Conservation (phyloP, 257 asterid genomes). For the Forsythia suspensa region DNA sequence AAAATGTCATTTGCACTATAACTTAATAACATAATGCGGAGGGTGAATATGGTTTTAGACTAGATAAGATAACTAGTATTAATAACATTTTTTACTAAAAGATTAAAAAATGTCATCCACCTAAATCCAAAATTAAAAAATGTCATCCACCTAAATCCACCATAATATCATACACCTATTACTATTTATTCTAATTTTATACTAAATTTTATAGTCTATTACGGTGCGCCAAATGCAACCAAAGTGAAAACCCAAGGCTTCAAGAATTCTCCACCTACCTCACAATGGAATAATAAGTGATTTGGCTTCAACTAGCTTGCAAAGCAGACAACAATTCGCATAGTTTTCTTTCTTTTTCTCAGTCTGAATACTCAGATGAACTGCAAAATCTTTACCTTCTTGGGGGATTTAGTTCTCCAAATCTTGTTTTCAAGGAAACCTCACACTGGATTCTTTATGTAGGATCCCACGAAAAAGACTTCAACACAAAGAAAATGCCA, state of each 20-base stretch:
- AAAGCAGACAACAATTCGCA: neutral
- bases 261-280: neutral
- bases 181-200: too few relatives aligned
- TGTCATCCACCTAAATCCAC: too few relatives aligned
- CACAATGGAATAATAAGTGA: neutral
- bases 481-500: neutral
- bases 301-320: neutral
- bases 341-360: neutral
- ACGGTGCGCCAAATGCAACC: too few relatives aligned
- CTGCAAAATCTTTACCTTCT: neutral
- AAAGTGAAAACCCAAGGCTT: neutral
- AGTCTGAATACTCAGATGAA: neutral
- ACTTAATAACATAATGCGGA: too few relatives aligned
- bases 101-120: too few relatives aligned
- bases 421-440: neutral
- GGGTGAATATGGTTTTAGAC: too few relatives aligned
- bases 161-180: too few relatives aligned
- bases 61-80: too few relatives aligned
- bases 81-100: too few relatives aligned
- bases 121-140: too few relatives aligned
- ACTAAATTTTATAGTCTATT: too few relatives aligned
- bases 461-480: neutral
- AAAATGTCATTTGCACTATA: too few relatives aligned
- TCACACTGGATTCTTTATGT: neutral
- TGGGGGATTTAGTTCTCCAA: neutral